Evolutionary conservation across 129 eudicot genomes (phyloP).

Genomic region (Centrapalus pauciflorus): DNA sequence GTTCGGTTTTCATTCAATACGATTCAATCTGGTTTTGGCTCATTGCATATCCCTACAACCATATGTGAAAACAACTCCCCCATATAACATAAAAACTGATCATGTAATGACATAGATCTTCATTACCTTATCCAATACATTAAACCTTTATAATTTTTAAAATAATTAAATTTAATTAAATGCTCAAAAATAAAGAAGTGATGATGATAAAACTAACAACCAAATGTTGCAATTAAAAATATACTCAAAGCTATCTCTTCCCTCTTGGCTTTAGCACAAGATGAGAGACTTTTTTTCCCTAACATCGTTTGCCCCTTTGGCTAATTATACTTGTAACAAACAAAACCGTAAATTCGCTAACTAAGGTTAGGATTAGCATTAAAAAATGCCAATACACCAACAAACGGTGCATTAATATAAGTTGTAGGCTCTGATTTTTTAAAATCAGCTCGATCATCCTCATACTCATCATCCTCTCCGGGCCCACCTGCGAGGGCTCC

Average conservation of each 20-base stretch:
- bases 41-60: too few species aligned
- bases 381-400: conserved; percentile 83
- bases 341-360: conserved; percentile 4
- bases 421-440: conserved; percentile 88
- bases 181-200: too few species aligned
- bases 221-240: too few species aligned
- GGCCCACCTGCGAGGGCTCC: conserved; percentile 98
- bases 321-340: background rate
- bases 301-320: background rate
- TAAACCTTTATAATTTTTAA: too few species aligned
- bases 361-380: conserved; percentile 56
- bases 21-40: too few species aligned
- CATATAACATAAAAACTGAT: too few species aligned
- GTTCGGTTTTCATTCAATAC: too few species aligned
- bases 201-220: too few species aligned
- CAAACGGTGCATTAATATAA: conserved; percentile 90
- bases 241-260: conserved; percentile 47
- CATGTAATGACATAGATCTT: too few species aligned
- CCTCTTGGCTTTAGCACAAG: conserved; percentile 63
- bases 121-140: too few species aligned
- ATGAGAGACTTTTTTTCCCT: conserved; percentile 55
- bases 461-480: conserved; percentile 69
- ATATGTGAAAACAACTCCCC: too few species aligned
- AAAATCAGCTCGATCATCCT: conserved; percentile 71
- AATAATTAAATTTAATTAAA: too few species aligned